Conservation (phyloP, 2,329 filamentous ascomycete genomes). For the Neofusicoccum kwambonambiense region DNA sequence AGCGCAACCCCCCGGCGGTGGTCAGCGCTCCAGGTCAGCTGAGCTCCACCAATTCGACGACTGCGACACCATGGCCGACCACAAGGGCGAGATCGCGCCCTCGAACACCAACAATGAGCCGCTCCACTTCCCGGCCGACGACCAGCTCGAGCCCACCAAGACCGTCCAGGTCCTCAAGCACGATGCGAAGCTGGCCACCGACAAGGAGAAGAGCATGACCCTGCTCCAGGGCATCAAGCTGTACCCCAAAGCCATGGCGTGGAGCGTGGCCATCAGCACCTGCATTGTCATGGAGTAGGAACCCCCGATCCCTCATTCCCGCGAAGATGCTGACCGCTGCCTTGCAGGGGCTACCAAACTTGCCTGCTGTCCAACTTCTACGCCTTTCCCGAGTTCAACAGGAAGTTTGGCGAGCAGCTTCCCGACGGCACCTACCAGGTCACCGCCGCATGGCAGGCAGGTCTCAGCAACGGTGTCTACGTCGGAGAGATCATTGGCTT, state of each 20-base stretch:
- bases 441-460: constrained; percentile 48
- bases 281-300: constrained; percentile 78
- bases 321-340: no score
- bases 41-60: neutral
- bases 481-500: constrained; percentile 49
- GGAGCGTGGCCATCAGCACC: constrained; percentile 84
- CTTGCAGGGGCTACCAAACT: constrained; percentile 68
- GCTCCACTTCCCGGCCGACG: constrained; percentile 20
- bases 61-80: neutral
- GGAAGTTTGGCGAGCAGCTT: constrained; percentile 44
- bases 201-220: constrained; percentile 51
- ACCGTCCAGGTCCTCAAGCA: constrained; percentile 34
- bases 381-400: constrained; percentile 48
- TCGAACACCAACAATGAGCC: constrained; percentile 10
- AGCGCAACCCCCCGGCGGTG: neutral
- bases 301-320: no score
- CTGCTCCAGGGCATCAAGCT: constrained; percentile 73
- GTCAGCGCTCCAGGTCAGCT: neutral
- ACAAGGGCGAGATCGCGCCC: neutral
- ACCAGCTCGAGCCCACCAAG: constrained; percentile 27
- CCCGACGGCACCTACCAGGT: constrained; percentile 42
- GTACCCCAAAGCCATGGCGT: constrained; percentile 83
- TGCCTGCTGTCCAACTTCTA: constrained; percentile 80
- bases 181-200: constrained; percentile 46
- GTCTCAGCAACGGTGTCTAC: constrained; percentile 47